A percentile compares a stretch with the other conserved stretches of the same genome.
Conservation (phyloP, 768 basidiomycete genomes). For the Porpolomopsis calyptriformis region DNA sequence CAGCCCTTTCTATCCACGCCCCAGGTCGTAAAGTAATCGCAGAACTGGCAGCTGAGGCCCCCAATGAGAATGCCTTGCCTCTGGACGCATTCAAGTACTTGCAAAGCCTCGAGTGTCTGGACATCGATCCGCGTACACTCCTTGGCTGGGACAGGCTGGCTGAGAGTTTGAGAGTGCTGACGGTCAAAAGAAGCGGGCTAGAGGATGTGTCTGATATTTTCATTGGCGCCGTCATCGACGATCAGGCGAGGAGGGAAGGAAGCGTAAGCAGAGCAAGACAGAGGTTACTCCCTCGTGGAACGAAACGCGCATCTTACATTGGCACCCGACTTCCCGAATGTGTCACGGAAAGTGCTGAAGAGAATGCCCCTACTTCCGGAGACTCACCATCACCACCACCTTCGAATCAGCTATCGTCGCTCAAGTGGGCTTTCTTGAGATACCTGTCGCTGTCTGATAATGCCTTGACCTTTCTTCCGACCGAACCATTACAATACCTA, state of each 20-base stretch:
- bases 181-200: slow-evolving; percentile 67
- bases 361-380: slow-evolving; percentile 3
- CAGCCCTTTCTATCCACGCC: slow-evolving; percentile 58
- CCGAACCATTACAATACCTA: slow-evolving; percentile 53
- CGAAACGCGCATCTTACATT: slow-evolving; percentile 36
- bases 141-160: slow-evolving; percentile 78
- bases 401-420: slow-evolving; percentile 35
- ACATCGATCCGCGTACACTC: slow-evolving; percentile 73
- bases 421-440: slow-evolving; percentile 68
- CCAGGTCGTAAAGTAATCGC: slow-evolving; percentile 55
- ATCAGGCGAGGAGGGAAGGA: slow-evolving; percentile 54
- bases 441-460: slow-evolving; percentile 75
- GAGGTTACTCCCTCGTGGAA: slow-evolving; percentile 32
- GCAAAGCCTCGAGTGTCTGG: slow-evolving; percentile 59
- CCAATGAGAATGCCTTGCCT: slow-evolving; percentile 67
- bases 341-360: slow-evolving; percentile 39
- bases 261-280: slow-evolving; percentile 36
- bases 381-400: slow-evolving; percentile 18
- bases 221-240: slow-evolving; percentile 69
- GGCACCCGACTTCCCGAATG: slow-evolving; percentile 44
- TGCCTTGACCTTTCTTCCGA: slow-evolving; percentile 68
- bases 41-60: slow-evolving; percentile 59
- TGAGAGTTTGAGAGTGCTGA: slow-evolving; percentile 60
- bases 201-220: slow-evolving; percentile 75
- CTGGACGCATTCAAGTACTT: slow-evolving; percentile 81